Evolutionary conservation across 2,329 filamentous ascomycete genomes (phyloP).

Genomic region (Monosporascus cannonballus): DNA sequence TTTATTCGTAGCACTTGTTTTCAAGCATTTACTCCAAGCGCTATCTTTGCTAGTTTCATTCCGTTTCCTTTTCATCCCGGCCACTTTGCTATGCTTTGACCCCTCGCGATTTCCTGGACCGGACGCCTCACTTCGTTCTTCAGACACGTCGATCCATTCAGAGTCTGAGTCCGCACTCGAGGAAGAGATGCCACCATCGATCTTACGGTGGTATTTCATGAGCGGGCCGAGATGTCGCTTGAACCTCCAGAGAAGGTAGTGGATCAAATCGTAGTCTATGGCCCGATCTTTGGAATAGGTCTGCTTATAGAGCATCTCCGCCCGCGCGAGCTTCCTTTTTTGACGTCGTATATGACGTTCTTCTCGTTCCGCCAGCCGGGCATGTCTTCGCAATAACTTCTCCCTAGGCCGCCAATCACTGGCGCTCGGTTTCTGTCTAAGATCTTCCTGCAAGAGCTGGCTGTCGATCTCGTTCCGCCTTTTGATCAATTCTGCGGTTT

Average conservation of each 20-base stretch:
- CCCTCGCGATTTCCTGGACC: not conserved
- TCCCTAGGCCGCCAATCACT: slow-evolving; percentile 9
- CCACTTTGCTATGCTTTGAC: not conserved
- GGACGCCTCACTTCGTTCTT: not conserved
- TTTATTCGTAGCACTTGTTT: slow-evolving; percentile 1
- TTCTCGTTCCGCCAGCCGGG: slow-evolving; percentile 10
- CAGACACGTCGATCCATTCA: not conserved
- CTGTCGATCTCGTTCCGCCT: slow-evolving; percentile 14
- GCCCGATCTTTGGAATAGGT: slow-evolving; percentile 10
- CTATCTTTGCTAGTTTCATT: not conserved
- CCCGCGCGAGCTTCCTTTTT: slow-evolving; percentile 6
- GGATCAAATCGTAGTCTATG: slow-evolving; percentile 10
- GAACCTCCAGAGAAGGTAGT: slow-evolving; percentile 12
- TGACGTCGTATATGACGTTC: slow-evolving; percentile 4
- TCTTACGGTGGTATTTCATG: slow-evolving; percentile 2
- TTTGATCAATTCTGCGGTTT: slow-evolving; percentile 12
- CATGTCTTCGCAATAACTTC: slow-evolving; percentile 8
- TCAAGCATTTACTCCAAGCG: not conserved
- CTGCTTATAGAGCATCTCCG: slow-evolving; percentile 7
- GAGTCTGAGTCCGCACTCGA: not conserved
- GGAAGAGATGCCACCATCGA: not conserved
- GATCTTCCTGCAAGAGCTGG: slow-evolving; percentile 6
- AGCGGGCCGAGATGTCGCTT: slow-evolving; percentile 14
- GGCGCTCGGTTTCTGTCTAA: slow-evolving; percentile 2
- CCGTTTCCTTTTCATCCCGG: slow-evolving; percentile 1